Evolutionary conservation across 306 rosid species (phyloP).

Genomic region (Purshia tridentata): DNA sequence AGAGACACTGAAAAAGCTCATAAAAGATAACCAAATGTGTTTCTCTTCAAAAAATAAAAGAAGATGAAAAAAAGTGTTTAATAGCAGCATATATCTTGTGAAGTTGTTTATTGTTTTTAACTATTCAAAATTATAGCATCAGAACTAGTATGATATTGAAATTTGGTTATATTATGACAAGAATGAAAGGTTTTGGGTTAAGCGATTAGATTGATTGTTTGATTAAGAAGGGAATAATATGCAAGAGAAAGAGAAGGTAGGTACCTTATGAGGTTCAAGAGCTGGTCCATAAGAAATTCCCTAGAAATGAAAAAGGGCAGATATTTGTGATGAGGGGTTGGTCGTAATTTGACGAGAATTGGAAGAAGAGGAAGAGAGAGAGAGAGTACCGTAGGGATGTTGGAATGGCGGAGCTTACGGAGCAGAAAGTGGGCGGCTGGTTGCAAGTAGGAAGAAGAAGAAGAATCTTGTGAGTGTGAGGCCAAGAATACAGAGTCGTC

Average conservation of each 20-base stretch:
- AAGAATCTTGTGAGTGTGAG: background rate
- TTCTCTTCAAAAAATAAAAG: too few relatives aligned
- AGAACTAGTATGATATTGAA: background rate
- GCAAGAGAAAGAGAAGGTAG: background rate
- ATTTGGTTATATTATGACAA: background rate
- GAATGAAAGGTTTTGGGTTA: background rate
- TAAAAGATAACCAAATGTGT: too few relatives aligned
- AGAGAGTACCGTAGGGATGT: slow-evolving; percentile 28
- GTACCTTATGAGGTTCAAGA: slow-evolving; percentile 47
- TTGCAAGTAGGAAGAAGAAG: background rate
- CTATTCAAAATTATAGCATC: too few relatives aligned
- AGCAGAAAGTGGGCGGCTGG: slow-evolving; percentile 56
- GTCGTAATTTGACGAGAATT: background rate
- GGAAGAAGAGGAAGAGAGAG: slow-evolving; percentile 2
- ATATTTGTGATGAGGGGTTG: background rate
- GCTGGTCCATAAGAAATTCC: slow-evolving; percentile 46
- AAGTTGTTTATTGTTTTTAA: too few relatives aligned
- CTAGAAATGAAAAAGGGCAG: slow-evolving; percentile 26
- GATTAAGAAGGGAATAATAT: background rate
- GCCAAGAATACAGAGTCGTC: slow-evolving; percentile 56
- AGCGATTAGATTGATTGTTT: background rate
- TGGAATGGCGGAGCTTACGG: slow-evolving; percentile 56
- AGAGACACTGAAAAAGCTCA: background rate
- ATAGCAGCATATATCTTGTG: too few relatives aligned
- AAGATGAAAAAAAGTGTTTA: too few relatives aligned